These are phyloP conservation scores for Protomyces pachydermus DNA, from an alignment of 1,139 yeast genomes.

Conservation along the genomic window DNA sequence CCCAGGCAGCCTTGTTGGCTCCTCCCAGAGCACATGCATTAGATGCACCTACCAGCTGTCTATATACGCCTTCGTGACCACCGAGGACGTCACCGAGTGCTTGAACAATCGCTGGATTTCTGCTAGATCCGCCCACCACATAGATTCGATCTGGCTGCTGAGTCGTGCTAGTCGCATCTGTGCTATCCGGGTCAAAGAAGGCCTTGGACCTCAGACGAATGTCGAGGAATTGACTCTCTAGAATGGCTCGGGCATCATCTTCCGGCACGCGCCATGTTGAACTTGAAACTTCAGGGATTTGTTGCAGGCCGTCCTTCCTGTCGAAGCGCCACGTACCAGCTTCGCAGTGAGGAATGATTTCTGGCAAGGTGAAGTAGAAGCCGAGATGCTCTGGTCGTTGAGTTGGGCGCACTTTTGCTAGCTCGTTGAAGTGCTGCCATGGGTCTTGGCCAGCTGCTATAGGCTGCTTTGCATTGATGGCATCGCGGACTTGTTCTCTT, in stretches of 20 bases:
- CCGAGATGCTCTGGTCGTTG: conserved; percentile 49
- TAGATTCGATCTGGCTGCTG: conserved; percentile 47
- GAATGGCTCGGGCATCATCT: conserved; percentile 69
- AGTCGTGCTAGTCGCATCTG: neutral
- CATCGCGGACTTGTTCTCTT: conserved; percentile 68
- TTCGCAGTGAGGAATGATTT: conserved; percentile 76
- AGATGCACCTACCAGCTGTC: conserved; percentile 57
- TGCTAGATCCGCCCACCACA: conserved; percentile 85
- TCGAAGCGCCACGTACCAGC: conserved; percentile 35
- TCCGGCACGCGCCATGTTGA: conserved; percentile 46
- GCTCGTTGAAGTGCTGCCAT: conserved; percentile 64
- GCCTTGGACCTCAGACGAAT: conserved; percentile 78
- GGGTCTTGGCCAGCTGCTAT: conserved; percentile 35
- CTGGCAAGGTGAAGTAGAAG: conserved; percentile 80
- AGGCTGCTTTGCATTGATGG: conserved; percentile 44
- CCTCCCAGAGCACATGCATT: conserved; percentile 97
- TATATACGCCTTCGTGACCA: conserved; percentile 56
- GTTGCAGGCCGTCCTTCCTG: conserved; percentile 34
- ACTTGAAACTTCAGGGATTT: conserved; percentile 27
- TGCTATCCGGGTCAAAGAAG: conserved; percentile 45
- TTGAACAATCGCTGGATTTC: conserved; percentile 59
- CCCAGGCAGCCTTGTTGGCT: conserved; percentile 79
- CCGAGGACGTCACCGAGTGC: conserved; percentile 71
- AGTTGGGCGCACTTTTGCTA: conserved; percentile 30
- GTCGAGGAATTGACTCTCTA: conserved; percentile 81